Evolutionary conservation across 2,329 filamentous ascomycete genomes (phyloP), one percentile per base, ranked within the genome.

Genomic region (Rhynchosporium secalis): DNA sequence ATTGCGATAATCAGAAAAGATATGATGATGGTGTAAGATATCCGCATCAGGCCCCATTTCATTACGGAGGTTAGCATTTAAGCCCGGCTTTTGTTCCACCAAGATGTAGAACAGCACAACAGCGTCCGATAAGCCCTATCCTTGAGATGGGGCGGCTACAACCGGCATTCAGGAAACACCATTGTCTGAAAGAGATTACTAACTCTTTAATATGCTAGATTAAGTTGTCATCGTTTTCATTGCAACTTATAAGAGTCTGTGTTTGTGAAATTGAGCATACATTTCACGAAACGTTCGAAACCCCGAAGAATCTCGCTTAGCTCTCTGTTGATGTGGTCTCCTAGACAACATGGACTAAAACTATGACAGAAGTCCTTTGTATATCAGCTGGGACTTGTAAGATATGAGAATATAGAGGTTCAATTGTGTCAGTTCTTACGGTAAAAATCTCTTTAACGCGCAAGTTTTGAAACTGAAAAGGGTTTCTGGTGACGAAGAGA

Each of bases 141-240:
- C 29, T 56, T 56, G 52, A 29, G 52, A 45, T 45, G 45, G 20
- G 26, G 51, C 51, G 51, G 51, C 51, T 40, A 41, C 49, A 40
- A 8, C 4, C 49, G 49, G 49, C 49, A 8, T 38, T n/a, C 26
- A 9, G n/a, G 36, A 4, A 49, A 3, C 3, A 31, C 20, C 20
- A 13, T 13, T 43, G 12, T 13, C 20, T 43, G 15, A 12, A n/a
- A n/a, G 41, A n/a, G 13, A 13, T 5, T 15, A 3, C 15, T 15
- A 4, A 43, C 12, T 6, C 3, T 43, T n/a, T 43, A 5, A 43
- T 43, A 6, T 4, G 10, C 13, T 43, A n/a, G 3, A n/a, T 43
- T 43, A 15, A n/a, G 3, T 5, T 10, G 12, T 43, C 13, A 4
- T 43, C 5, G 12, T 13, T 15, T 43, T 8, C 8, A 6, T 43